Evolutionary conservation across 2,329 filamentous ascomycete genomes (phyloP), one percentile per base, ranked within the genome.

Genomic region (Scedosporium apiospermum): DNA sequence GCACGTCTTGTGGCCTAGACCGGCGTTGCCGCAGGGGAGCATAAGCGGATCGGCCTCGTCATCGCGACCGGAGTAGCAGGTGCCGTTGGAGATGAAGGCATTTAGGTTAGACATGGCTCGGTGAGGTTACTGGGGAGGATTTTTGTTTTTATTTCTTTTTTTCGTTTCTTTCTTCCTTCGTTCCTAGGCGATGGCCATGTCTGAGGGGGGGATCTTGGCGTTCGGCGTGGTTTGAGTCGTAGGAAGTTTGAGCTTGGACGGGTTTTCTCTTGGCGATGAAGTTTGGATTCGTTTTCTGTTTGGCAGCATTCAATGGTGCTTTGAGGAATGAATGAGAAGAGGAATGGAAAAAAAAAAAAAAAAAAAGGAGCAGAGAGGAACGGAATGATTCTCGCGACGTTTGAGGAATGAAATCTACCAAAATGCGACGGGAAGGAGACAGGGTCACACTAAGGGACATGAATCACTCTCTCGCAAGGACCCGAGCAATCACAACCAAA

Each of bases 1-100:
- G 60, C 73, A 75, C 1, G 71, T 67, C 42, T 68, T 63, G 51
- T 70, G 62, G 6, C 72, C 72, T 49, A 71, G 69, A 4, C 63
- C 68, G 9, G 63, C 68, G 55, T 75, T 75, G 44, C 73, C 72
- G 57, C 72, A 75, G 1, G 73, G 71, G 30, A 62, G 7, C 10
- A 75, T 67, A 64, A 72, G 71, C 30, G 57, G 63, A 9, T 53
- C 21, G 10, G 65, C 63, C 21, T 65, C 60, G 2, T 64, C 30
- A 4, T 66, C 64, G 0, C 64, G 42, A 6, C 65, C 68, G 3
- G 41, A 62, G 62, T 72, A 73, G 64, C 72, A 75, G 46, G 71
- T 74, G 51, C 72, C 72, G 63, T 74, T 75, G 62, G 71, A 71
- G 61, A 74, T 65, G 61, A 64, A 69, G 38, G 67, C 62, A 57